Base-by-base conservation (phyloP, 192 early-diverging fungal species). In the Paraglomus brasilianum region DNA sequence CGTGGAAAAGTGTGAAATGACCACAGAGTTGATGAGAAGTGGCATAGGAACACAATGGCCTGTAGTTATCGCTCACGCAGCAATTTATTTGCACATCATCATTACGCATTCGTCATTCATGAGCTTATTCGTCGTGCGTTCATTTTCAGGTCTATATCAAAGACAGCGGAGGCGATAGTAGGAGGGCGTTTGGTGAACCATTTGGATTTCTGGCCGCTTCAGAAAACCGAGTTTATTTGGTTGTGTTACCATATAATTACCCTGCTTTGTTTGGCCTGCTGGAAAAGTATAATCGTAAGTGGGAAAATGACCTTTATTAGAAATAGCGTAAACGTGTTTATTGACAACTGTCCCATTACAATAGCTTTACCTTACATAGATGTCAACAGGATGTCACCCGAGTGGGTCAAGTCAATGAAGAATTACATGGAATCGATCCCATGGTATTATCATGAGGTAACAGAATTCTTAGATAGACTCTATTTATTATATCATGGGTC, bases 241-340 rank as follows among this genome's bases (percentile, higher is more conserved):
- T 89, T 44, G 75, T 91, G 5, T 73, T 92, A 52, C 88, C 92
- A 2, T 94, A 94, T 74, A 91, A 92, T 70, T 94, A 86, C 68
- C 85, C 87, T 1, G 81, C 78, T 41, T 77, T 92, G n/a, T 94
- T 92, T 74, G 83, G 79, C 38, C 71, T 90, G 19, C 73, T 92
- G 36, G 75, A 78, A 67, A 82, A 77, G 64, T 63, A 36, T 17
- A 30, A 30, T 30, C 3, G 30, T 30, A 3, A 30, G 30, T 30
- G 30, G 3, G 30, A 30, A 30, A 30, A 2, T 30, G 30, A 30
- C 30, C 30, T 30, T 30, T 30, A 30, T 30, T 30, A 30, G 30
- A 30, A 30, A 30, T 30, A 2, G 30, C 30, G 30, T 30, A 1
- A 30, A 30, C 30, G 30, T 3, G 30, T 30, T 30, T 30, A 30